Conservation (phyloP, 352 stramenopile species). For the Albugo candida region DNA sequence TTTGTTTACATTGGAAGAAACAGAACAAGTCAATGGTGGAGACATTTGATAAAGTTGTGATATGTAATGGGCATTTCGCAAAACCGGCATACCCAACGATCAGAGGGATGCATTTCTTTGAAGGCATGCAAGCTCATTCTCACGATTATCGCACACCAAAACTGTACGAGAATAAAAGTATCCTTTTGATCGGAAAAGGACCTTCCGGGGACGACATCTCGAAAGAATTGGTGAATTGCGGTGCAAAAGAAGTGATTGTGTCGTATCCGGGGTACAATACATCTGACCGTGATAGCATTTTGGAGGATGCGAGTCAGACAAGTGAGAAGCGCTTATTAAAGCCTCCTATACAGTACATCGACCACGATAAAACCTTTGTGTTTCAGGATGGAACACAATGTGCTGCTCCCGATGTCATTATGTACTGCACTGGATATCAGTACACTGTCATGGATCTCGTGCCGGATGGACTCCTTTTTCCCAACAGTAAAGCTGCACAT, state of each 20-base stretch:
- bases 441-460: constrained; percentile 38
- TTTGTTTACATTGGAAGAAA: too few relatives aligned
- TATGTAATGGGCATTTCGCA: constrained; percentile 68
- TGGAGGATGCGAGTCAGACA: constrained; percentile 8
- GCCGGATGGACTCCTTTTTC: constrained; percentile 27
- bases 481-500: not conserved
- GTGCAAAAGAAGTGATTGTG: constrained; percentile 33
- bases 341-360: constrained; percentile 27
- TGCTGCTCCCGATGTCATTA: constrained; percentile 37
- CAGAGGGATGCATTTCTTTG: too few relatives aligned
- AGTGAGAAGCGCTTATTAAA: constrained; percentile 23
- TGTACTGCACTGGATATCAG: constrained; percentile 58
- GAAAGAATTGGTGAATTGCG: constrained; percentile 26
- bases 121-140: too few relatives aligned
- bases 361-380: constrained; percentile 22
- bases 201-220: constrained; percentile 67
- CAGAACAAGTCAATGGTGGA: constrained; percentile 7
- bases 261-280: constrained; percentile 22
- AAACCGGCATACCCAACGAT: constrained; percentile 25
- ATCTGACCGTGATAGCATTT: constrained; percentile 3
- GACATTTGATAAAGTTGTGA: constrained; percentile 42
- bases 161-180: constrained; percentile 23
- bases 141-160: constrained; percentile 30
- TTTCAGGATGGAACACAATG: constrained; percentile 36
- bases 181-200: constrained; percentile 43